Conservation (phyloP, 352 stramenopile species). For the Pythium dissimile region DNA sequence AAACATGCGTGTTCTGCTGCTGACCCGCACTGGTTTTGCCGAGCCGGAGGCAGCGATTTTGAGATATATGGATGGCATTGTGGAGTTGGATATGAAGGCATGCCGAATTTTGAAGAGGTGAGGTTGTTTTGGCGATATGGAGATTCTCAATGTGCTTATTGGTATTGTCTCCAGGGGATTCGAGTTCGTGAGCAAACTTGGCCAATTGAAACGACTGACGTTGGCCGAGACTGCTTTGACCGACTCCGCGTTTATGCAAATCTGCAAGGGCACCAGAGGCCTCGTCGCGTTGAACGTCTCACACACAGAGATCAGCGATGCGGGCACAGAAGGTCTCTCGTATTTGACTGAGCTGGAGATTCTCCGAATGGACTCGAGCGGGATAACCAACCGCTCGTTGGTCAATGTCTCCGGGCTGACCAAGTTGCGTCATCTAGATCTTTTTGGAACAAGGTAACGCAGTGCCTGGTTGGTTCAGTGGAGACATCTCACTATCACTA, state of each 20-base stretch:
- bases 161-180: conserved; percentile 41
- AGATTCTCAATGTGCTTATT: background rate
- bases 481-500: background rate
- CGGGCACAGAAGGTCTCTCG: conserved; percentile 39
- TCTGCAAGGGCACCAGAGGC: conserved; percentile 43
- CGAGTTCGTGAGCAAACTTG: conserved; percentile 63
- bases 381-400: conserved; percentile 64
- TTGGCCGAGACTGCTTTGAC: conserved; percentile 59
- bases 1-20: conserved; percentile 47
- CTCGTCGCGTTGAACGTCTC: conserved; percentile 64
- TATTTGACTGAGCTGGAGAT: conserved; percentile 52
- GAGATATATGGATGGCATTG: conserved; percentile 40
- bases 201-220: conserved; percentile 48
- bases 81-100: conserved; percentile 62
- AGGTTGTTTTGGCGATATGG: background rate
- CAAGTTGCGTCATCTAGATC: conserved; percentile 53
- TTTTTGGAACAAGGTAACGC: conserved; percentile 71
- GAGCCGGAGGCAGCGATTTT: conserved; percentile 62
- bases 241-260: conserved; percentile 51
- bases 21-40: conserved; percentile 56
- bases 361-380: conserved; percentile 57
- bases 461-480: background rate
- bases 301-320: conserved; percentile 66
- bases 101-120: conserved; percentile 74
- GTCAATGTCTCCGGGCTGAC: conserved; percentile 49